These are phyloP conservation scores for Trypanosomatidae sp. DNA, from an alignment of 208 protist species.

Conservation along the genomic window DNA sequence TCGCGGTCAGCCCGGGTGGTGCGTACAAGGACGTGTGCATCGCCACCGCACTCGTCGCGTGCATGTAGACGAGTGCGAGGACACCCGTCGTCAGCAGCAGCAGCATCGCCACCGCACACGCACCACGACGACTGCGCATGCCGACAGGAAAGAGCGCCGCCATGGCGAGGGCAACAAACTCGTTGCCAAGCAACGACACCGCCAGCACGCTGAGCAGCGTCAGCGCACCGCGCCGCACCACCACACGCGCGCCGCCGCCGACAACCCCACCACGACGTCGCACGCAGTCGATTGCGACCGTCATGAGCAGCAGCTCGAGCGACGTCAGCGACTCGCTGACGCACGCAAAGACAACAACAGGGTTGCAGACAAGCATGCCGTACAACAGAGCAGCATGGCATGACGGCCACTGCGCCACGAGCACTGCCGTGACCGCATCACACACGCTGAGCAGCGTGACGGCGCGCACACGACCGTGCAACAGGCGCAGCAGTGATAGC, in stretches of 20 bases:
- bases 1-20: constrained; percentile 45
- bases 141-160: constrained; percentile 42
- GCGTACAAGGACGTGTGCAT: constrained; percentile 32
- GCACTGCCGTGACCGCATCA: constrained; percentile 37
- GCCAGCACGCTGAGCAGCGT: constrained; percentile 10
- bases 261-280: constrained; percentile 3
- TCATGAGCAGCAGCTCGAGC: constrained; percentile 37
- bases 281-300: constrained; percentile 19
- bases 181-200: constrained; percentile 16
- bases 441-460: constrained; percentile 26
- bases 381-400: constrained; percentile 24
- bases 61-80: constrained; percentile 16
- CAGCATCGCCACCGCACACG: constrained; percentile 4
- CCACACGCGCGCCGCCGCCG: neutral
- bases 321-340: constrained; percentile 38
- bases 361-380: constrained; percentile 51
- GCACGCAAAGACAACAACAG: constrained; percentile 24
- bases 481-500: constrained; percentile 21
- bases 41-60: constrained; percentile 4
- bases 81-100: constrained; percentile 4
- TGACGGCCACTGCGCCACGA: constrained; percentile 40
- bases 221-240: too few relatives aligned
- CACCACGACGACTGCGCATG: constrained; percentile 2
- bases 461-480: constrained; percentile 13
- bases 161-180: constrained; percentile 36